These are phyloP conservation scores for Chenopodium formosanum DNA, from an alignment of 148 eudicot species.

Conservation along the genomic window DNA sequence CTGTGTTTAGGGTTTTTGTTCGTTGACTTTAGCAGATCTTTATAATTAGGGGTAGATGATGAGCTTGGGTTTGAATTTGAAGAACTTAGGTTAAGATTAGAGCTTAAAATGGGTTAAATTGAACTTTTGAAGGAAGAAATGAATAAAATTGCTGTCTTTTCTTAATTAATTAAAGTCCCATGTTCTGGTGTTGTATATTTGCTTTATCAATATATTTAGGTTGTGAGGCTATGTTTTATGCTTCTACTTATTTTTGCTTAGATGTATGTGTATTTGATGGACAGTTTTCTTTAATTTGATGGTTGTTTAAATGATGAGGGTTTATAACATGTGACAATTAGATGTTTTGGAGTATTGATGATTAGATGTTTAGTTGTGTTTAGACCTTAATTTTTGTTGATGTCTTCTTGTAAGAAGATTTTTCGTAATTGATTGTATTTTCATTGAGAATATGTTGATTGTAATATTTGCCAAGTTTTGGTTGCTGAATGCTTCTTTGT, in stretches of 20 bases:
- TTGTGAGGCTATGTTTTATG: neutral
- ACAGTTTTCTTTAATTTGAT: neutral
- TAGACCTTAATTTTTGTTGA: too few relatives aligned
- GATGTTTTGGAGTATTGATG: too few relatives aligned
- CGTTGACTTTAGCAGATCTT: slow-evolving; percentile 5
- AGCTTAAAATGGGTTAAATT: neutral
- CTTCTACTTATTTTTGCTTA: neutral
- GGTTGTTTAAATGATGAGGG: neutral
- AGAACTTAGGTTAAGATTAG: neutral
- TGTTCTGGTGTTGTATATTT: neutral
- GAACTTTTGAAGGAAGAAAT: neutral
- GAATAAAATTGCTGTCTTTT: neutral
- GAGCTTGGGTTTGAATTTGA: neutral
- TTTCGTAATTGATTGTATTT: neutral
- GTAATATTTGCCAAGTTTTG: neutral
- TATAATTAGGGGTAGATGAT: neutral
- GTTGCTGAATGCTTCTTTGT: slow-evolving; percentile 3
- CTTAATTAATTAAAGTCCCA: neutral
- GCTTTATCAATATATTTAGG: neutral
- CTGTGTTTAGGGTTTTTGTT: neutral
- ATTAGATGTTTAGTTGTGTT: neutral
- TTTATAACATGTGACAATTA: neutral
- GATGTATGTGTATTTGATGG: neutral
- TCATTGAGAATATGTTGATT: neutral
- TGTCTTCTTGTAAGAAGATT: neutral